These are phyloP conservation scores for Paraphaeosphaeria minitans DNA, from an alignment of 2,329 filamentous ascomycete genomes.

Conservation along the genomic window DNA sequence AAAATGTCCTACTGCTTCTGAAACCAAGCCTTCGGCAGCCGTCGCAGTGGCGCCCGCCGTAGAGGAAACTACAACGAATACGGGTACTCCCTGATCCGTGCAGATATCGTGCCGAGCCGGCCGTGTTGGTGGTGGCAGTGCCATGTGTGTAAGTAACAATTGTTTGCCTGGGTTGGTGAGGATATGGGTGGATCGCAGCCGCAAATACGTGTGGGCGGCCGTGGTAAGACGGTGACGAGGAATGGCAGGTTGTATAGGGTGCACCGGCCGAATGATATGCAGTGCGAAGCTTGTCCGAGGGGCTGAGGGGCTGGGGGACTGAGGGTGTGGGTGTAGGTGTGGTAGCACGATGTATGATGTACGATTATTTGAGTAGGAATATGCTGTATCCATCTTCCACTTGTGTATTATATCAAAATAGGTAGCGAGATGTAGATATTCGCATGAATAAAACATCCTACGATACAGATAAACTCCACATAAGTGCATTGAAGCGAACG, in stretches of 20 bases:
- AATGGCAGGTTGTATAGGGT: neutral
- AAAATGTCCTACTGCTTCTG: conserved; percentile 1
- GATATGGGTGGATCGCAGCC: neutral
- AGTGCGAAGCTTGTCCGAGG: neutral
- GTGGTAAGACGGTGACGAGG: neutral
- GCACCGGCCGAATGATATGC: neutral
- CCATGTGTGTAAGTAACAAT: neutral
- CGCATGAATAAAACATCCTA: neutral
- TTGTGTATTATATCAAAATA: neutral
- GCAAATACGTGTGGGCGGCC: neutral
- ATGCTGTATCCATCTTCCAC: neutral
- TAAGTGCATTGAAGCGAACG: neutral
- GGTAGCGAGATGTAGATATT: neutral
- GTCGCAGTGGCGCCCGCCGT: neutral
- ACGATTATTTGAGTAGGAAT: neutral
- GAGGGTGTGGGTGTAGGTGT: too few relatives aligned
- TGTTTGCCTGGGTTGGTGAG: neutral
- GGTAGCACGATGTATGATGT: neutral
- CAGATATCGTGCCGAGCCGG: neutral
- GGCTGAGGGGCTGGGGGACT: neutral
- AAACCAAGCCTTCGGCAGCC: neutral
- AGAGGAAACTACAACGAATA: neutral
- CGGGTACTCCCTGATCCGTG: neutral
- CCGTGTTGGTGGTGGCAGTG: neutral
- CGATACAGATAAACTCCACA: neutral